Evolutionary conservation across 495 filamentous ascomycete species (phyloP), one percentile per base, ranked within the genome.

Genomic region (Penicillium parvum): DNA sequence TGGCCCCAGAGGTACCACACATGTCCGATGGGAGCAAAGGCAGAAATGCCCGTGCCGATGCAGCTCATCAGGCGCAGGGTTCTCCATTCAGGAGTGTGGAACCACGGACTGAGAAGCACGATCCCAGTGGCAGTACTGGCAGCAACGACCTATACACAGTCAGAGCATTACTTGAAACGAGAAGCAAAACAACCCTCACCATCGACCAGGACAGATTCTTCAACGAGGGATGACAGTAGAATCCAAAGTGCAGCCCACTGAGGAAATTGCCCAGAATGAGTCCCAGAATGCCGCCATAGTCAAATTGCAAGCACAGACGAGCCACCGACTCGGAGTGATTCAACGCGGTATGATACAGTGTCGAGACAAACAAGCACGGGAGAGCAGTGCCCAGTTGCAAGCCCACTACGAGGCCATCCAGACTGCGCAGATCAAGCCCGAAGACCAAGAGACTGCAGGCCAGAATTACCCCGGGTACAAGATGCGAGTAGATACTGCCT

Each of bases 21-120:
- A 55, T 78, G 74, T 7, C 63, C 50, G 7, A 77, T 66, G 0
- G 74, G 74, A 16, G 65, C 65, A 22, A 77, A 61, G 0, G 67
- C 73, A 8, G 69, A 74, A 14, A 75, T 36, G 0, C 66, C 74
- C 1, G 72, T 76, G 8, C 53, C 49, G 14, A 79, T 58, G 34
- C 75, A 75, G 7, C 65, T 64, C 60, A 14, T 64, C 61, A 59
- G 32, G 61, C 68, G 41, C 61, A 63, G 1, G 52, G 50, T 3
- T 2, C 57, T 40, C 43, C 44, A 51, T 36, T 49, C 32, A 5
- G 41, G 36, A 26, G 33, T 37, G 9, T 37, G 37, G 32, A 53
- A 59, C 5, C 45, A 35, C 2, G 48, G 55, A 11, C 32, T 42
- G 5, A 58, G 44, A 12, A 55, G 44, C 3, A 43, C 11, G 61